These are phyloP conservation scores for Tulasnella calospora DNA, from an alignment of 768 basidiomycete genomes.

Conservation along the genomic window DNA sequence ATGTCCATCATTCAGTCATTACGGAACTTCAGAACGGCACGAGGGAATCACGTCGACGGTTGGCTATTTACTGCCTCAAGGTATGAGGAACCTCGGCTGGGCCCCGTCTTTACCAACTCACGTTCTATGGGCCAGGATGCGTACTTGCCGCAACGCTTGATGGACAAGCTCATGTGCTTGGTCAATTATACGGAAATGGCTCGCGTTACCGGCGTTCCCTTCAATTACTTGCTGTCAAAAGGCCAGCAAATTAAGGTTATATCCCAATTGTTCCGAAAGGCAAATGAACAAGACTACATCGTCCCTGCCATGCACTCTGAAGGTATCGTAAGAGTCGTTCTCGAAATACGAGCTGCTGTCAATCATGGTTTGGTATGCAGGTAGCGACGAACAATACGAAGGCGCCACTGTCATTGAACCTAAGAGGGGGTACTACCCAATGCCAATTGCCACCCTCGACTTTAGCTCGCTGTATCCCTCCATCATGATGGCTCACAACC, in stretches of 20 bases:
- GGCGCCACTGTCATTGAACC: conserved; percentile 99
- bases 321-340: conserved; percentile 44
- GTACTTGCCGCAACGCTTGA: conserved; percentile 89
- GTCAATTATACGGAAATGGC: conserved; percentile 99
- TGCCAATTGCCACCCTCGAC: conserved; percentile 95
- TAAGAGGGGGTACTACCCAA: conserved; percentile 90
- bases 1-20: conserved; percentile 97
- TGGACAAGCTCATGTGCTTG: conserved; percentile 99
- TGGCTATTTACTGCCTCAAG: conserved; percentile 98
- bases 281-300: conserved; percentile 85
- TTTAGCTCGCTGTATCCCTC: conserved; percentile 98
- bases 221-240: conserved; percentile 88
- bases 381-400: conserved; percentile 94
- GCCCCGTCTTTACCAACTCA: background rate
- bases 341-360: background rate
- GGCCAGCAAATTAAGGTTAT: conserved; percentile 99
- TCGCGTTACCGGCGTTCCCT: conserved; percentile 99
- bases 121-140: conserved; percentile 64
- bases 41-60: conserved; percentile 80
- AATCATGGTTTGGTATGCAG: conserved; percentile 41
- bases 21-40: conserved; percentile 97
- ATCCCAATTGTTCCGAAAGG: conserved; percentile 90
- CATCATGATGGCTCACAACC: conserved; percentile 99
- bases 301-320: conserved; percentile 82
- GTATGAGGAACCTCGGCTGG: conserved; percentile 42